These are phyloP conservation scores for Ostreobium quekettii DNA, from an alignment of 139 green algal genomes.

Conservation along the genomic window DNA sequence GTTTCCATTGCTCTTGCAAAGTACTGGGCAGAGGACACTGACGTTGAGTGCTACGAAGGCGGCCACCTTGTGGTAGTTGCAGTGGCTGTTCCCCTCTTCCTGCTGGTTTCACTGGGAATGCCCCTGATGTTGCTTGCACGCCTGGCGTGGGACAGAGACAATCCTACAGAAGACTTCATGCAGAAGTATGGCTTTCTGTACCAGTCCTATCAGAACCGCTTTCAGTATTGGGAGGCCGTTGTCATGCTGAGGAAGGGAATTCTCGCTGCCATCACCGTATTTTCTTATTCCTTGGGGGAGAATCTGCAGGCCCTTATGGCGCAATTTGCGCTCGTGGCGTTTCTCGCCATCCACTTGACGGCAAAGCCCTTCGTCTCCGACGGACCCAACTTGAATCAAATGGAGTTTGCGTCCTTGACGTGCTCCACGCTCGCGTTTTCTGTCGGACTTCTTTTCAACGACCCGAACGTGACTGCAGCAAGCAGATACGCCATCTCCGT, in stretches of 20 bases:
- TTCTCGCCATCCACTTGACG: neutral
- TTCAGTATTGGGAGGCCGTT: conserved; percentile 7
- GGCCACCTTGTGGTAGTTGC: neutral
- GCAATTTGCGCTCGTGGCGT: neutral
- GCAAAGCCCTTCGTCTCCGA: neutral
- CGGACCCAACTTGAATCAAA: neutral
- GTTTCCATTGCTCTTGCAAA: neutral
- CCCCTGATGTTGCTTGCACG: neutral
- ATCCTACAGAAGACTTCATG: neutral
- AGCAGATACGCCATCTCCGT: no score
- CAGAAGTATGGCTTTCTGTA: conserved; percentile 9
- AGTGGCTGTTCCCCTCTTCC: neutral
- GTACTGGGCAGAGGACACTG: conserved; percentile 12
- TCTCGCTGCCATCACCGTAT: neutral
- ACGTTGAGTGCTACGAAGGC: neutral
- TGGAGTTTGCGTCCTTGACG: neutral
- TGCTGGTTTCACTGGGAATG: conserved; percentile 6
- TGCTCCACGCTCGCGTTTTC: neutral
- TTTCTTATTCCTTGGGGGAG: conserved; percentile 3
- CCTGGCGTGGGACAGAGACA: neutral
- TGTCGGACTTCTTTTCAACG: neutral
- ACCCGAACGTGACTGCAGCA: neutral
- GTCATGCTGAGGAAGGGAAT: conserved; percentile 11
- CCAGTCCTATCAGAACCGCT: neutral
- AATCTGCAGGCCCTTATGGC: neutral